phyloP scores from a whole-genome alignment of 495 filamentous ascomycete genomes.

The Hypoxylon fuscum region DNA sequence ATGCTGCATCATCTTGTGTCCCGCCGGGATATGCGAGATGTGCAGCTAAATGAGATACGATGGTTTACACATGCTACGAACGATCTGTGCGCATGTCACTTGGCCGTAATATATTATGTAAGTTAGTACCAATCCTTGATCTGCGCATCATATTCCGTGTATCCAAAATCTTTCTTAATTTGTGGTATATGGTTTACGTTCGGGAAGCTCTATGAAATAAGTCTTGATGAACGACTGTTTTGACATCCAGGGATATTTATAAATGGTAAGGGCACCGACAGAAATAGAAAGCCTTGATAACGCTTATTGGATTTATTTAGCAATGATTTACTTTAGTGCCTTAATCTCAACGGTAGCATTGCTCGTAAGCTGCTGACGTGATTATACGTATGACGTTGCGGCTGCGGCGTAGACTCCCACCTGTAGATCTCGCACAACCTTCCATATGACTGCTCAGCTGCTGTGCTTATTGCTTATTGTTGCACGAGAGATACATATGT shows the following conservation, averaged over 20 bases:
- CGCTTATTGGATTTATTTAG: background rate
- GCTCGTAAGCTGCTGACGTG: background rate
- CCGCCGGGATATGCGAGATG: background rate
- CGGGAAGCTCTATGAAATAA: too few species aligned
- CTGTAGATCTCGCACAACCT: background rate
- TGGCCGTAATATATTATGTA: background rate
- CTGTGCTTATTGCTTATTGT: too few species aligned
- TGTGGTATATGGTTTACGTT: too few species aligned
- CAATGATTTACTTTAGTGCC: background rate
- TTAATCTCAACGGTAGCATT: background rate
- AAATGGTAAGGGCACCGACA: background rate
- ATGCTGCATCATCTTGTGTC: background rate
- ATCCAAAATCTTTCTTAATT: too few species aligned
- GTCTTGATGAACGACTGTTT: too few species aligned
- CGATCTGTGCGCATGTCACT: background rate
- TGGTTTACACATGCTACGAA: background rate
- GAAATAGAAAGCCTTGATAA: background rate
- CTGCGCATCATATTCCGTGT: background rate
- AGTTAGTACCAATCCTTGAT: background rate
- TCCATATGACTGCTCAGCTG: too few species aligned
- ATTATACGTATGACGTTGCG: background rate
- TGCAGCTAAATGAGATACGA: background rate
- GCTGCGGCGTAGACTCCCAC: background rate
- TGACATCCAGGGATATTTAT: background rate
- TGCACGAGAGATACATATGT: too few species aligned